These are phyloP conservation scores for Purshia tridentata DNA, from an alignment of 306 rosid genomes.

Conservation along the genomic window DNA sequence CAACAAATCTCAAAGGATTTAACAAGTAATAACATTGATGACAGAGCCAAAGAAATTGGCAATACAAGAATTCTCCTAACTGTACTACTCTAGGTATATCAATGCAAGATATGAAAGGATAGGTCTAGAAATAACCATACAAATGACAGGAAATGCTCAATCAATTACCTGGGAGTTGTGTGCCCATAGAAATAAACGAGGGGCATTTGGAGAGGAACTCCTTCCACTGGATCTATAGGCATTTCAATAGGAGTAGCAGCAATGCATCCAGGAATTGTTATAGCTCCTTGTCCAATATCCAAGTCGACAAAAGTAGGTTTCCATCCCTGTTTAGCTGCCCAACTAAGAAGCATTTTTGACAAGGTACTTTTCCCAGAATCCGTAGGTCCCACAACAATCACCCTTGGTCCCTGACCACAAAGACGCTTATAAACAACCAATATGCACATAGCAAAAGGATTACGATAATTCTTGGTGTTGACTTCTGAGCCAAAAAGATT, in stretches of 20 bases:
- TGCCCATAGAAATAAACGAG: conserved; percentile 91
- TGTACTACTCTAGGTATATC: neutral
- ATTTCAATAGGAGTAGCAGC: conserved; percentile 94
- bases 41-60: neutral
- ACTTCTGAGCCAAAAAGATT: neutral
- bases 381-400: conserved; percentile 90
- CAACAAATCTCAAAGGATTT: conserved; percentile 3
- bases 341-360: conserved; percentile 94
- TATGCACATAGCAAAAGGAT: conserved; percentile 18
- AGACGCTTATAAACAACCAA: neutral
- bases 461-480: neutral
- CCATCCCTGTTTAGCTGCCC: conserved; percentile 98
- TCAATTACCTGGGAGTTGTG: conserved; percentile 67
- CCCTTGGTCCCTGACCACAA: conserved; percentile 87
- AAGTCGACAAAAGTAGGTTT: conserved; percentile 91
- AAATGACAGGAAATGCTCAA: neutral
- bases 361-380: conserved; percentile 91
- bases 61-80: neutral
- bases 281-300: conserved; percentile 97
- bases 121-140: neutral
- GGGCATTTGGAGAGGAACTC: conserved; percentile 93
- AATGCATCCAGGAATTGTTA: conserved; percentile 87
- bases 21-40: conserved; percentile 25
- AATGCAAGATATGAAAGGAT: neutral
- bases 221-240: conserved; percentile 96